Percentiles rank a stretch among this genome's conserved stretches.
These are phyloP conservation scores for Cyberlindnera japonica DNA, from an alignment of 805 yeast genomes.

Conservation along the genomic window DNA sequence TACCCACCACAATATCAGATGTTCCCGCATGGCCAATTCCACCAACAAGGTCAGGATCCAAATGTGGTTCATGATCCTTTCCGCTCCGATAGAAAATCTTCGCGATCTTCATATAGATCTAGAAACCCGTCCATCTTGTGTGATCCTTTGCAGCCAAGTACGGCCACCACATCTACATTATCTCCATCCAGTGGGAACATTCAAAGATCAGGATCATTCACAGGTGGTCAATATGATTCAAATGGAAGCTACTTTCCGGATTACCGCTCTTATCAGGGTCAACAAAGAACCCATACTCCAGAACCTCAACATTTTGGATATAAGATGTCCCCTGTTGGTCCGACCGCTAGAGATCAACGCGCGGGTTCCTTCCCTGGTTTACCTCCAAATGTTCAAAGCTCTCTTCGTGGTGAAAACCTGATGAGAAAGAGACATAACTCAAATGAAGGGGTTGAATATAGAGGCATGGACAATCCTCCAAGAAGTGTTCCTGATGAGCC, in stretches of 20 bases:
- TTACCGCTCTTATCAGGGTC: constrained; percentile 10
- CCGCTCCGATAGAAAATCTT: constrained; percentile 20
- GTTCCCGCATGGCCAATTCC: constrained; percentile 11
- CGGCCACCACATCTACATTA: constrained; percentile 2
- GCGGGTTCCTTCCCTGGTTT: constrained; percentile 25
- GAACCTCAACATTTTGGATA: constrained; percentile 9
- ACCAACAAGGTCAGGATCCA: constrained; percentile 6
- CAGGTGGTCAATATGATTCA: constrained; percentile 19
- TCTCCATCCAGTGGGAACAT: constrained; percentile 17
- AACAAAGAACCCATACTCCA: constrained; percentile 15
- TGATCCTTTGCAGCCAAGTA: constrained; percentile 27
- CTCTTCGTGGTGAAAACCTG: constrained; percentile 14
- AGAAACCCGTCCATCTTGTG: constrained; percentile 27
- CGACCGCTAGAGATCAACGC: constrained; percentile 18
- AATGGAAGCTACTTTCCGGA: constrained; percentile 22
- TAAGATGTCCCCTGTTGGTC: constrained; percentile 11
- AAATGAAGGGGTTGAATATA: constrained; percentile 17
- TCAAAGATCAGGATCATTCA: constrained; percentile 17
- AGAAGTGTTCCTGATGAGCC: constrained; percentile 21
- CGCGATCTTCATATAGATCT: constrained; percentile 21
- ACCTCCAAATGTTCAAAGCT: constrained; percentile 16
- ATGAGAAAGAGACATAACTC: constrained; percentile 25
- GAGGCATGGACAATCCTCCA: constrained; percentile 22
- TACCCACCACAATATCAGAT: constrained; percentile 19
- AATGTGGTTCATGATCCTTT: constrained; percentile 25